A percentile compares a stretch with the other conserved stretches of the same genome.
These are phyloP conservation scores for Crithidia acanthocephali DNA, from an alignment of 208 protist genomes.

Conservation along the genomic window DNA sequence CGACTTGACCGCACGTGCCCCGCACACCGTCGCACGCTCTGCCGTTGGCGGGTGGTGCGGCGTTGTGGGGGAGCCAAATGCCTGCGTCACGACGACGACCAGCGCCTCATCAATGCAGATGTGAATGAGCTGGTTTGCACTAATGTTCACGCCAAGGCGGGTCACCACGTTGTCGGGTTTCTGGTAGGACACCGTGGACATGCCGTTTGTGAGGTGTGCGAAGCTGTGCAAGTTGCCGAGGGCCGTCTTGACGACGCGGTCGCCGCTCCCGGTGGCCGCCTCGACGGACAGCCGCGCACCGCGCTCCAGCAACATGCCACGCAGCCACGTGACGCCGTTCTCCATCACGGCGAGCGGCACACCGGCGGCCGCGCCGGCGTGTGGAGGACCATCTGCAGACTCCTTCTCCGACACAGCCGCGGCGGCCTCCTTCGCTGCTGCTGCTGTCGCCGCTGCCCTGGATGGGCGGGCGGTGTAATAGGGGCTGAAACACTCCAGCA, in stretches of 20 bases:
- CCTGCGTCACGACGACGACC: slow-evolving; percentile 57
- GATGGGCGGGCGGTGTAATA: slow-evolving; percentile 3
- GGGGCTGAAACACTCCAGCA: slow-evolving; percentile 57
- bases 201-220: slow-evolving; percentile 33
- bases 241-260: slow-evolving; percentile 35
- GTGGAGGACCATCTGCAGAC: background rate
- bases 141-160: slow-evolving; percentile 68
- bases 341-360: slow-evolving; percentile 29
- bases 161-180: slow-evolving; percentile 38
- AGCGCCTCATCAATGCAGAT: slow-evolving; percentile 85
- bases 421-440: background rate
- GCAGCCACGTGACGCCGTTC: slow-evolving; percentile 62
- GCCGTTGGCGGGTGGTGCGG: slow-evolving; percentile 15
- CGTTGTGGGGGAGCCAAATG: slow-evolving; percentile 29
- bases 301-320: slow-evolving; percentile 40
- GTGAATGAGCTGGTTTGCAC: slow-evolving; percentile 90
- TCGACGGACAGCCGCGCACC: slow-evolving; percentile 53
- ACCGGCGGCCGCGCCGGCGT: background rate
- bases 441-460: background rate
- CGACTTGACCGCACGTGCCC: slow-evolving; percentile 30
- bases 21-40: slow-evolving; percentile 15
- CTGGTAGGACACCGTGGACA: slow-evolving; percentile 34
- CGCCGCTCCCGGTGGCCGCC: slow-evolving; percentile 30
- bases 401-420: background rate
- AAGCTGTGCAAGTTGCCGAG: slow-evolving; percentile 51